Base-by-base conservation (phyloP, 2,329 filamentous ascomycete genomes). In the Fusarium sp. region DNA sequence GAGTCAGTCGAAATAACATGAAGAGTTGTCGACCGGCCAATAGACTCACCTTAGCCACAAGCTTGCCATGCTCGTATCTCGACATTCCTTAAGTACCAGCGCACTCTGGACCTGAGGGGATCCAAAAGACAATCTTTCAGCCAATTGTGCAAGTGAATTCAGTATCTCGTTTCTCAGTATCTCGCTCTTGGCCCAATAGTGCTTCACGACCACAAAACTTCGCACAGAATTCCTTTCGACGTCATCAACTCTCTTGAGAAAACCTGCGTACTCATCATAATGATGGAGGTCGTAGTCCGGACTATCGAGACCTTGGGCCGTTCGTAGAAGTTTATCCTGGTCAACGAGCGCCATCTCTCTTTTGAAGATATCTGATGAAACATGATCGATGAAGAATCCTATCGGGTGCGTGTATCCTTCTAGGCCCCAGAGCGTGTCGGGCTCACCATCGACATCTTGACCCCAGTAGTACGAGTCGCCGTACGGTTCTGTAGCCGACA, bases 1-100 rank as follows among this genome's bases (percentile, higher is more conserved):
- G 16, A 9, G 3, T n/a, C 3, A 16, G 42, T 48, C 12, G 13
- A 14, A 15, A 18, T 22, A 6, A 9, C 6, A 39, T 12, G 12
- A 22, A 39, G 20, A 39, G 7, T 12, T 6, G 12, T 13, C 20
- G 2, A 38, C 6, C 20, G 0, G 1, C 0, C 22, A 22, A 9
- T 39, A 4, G 22, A 15, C 45, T 30, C 20, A 48, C 45, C 45
- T n/a, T 6, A 48, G 28, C 45, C 45, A 48, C 7, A 48, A 1
- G 1, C 22, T 31, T 24, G 45, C 45, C 45, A 48, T 48, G 11
- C 4, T 31, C 10, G 28, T 48, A 31, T 48, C 45, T 4, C 45
- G 45, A 18, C 45, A 48, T 31, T 48, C 45, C 28, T 48, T 48
- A 11, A 48, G 10, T 7, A 48, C 45, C 20, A 48, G 22, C 7